These are phyloP conservation scores for Cladosporium phlei DNA, from an alignment of 2,329 filamentous ascomycete genomes.

Conservation along the genomic window DNA sequence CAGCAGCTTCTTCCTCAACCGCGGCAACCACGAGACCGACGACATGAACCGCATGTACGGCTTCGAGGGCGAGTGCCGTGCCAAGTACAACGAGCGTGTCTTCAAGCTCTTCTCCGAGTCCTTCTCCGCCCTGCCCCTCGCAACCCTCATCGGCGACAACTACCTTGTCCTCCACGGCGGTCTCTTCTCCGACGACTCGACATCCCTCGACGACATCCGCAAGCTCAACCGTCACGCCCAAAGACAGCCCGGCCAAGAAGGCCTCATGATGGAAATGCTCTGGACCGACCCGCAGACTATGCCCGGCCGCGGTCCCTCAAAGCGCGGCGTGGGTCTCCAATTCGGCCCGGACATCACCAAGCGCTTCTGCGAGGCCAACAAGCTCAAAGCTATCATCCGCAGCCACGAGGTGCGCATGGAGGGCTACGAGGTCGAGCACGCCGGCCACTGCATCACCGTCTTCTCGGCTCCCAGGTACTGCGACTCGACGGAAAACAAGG, in stretches of 20 bases:
- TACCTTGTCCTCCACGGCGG: conserved; percentile 92
- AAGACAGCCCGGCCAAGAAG: conserved; percentile 84
- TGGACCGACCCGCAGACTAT: conserved; percentile 94
- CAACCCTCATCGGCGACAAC: conserved; percentile 84
- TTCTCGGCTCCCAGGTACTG: conserved; percentile 98
- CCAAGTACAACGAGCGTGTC: conserved; percentile 91
- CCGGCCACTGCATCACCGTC: conserved; percentile 92
- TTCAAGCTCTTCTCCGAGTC: conserved; percentile 99
- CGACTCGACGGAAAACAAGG: conserved; percentile 96
- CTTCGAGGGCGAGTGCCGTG: conserved; percentile 96
- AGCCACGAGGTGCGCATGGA: conserved; percentile 99
- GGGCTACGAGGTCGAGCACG: conserved; percentile 97
- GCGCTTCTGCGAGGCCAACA: conserved; percentile 93
- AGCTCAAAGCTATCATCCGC: conserved; percentile 87
- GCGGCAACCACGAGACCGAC: conserved; percentile 95
- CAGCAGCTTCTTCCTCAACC: conserved; percentile 78
- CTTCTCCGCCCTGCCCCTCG: conserved; percentile 88
- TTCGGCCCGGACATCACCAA: conserved; percentile 97
- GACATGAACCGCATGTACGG: conserved; percentile 99
- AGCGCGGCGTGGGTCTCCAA: conserved; percentile 91
- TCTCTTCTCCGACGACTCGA: conserved; percentile 90
- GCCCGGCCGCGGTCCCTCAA: conserved; percentile 85
- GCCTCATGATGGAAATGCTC: conserved; percentile 99
- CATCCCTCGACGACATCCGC: conserved; percentile 87
- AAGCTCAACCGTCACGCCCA: conserved; percentile 88